A percentile compares a stretch with the other conserved stretches of the same genome.
phyloP scores from a whole-genome alignment of 345 rosid species.

The Pistacia vera region DNA sequence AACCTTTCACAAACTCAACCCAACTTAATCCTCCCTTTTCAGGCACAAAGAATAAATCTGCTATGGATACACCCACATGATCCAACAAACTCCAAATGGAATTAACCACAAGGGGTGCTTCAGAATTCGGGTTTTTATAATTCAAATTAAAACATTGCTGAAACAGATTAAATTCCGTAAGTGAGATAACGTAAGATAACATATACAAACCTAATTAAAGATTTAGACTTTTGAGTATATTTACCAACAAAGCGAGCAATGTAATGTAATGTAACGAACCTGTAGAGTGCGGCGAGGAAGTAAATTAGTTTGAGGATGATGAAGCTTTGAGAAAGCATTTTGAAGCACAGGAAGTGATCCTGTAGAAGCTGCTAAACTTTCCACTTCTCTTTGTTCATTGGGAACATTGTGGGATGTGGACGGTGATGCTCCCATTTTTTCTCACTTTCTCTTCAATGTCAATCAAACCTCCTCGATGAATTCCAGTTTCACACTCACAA shows the following conservation, averaged over 20 bases:
- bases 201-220: background rate
- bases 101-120: conserved; percentile 40
- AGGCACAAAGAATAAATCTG: conserved; percentile 58
- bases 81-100: conserved; percentile 51
- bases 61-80: conserved; percentile 65
- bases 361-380: conserved; percentile 66
- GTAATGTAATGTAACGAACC: conserved; percentile 34
- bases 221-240: background rate
- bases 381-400: conserved; percentile 60
- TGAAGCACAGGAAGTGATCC: conserved; percentile 76
- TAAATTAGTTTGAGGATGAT: conserved; percentile 53
- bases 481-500: too few relatives aligned
- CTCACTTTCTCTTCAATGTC: background rate
- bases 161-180: background rate
- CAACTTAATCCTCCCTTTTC: conserved; percentile 61
- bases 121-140: conserved; percentile 40
- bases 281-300: conserved; percentile 56
- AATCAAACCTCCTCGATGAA: background rate
- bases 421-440: conserved; percentile 75
- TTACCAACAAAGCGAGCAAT: background rate
- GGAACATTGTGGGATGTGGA: conserved; percentile 50
- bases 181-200: background rate
- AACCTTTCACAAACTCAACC: conserved; percentile 78
- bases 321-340: conserved; percentile 60
- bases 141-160: conserved; percentile 68